phyloP scores from a whole-genome alignment of 169 alveolate genomes.

The Babesia ovata region DNA sequence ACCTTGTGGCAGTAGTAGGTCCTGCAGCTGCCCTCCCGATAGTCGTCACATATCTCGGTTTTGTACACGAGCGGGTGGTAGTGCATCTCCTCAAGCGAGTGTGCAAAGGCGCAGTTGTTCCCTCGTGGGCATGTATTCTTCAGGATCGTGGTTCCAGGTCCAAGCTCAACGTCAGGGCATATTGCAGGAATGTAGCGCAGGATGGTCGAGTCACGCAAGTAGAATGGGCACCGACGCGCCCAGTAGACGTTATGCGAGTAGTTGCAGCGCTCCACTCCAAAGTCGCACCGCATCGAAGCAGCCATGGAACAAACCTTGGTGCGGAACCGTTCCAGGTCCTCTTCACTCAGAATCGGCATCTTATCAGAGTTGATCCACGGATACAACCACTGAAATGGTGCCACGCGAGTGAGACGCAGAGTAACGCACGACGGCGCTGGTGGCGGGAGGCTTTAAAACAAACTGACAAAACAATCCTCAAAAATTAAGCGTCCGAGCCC shows the following conservation, averaged over 20 bases:
- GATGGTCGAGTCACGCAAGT: conserved; percentile 78
- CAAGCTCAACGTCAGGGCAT: conserved; percentile 77
- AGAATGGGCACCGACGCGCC: conserved; percentile 85
- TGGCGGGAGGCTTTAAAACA: background rate
- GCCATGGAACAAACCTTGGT: conserved; percentile 81
- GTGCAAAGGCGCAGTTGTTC: conserved; percentile 84
- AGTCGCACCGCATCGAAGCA: conserved; percentile 80
- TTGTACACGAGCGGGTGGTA: conserved; percentile 84
- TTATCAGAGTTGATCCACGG: background rate
- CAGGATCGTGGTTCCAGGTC: conserved; percentile 60
- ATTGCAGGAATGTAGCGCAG: conserved; percentile 82
- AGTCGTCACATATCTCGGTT: conserved; percentile 76
- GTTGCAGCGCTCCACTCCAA: conserved; percentile 83
- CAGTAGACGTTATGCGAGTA: conserved; percentile 83
- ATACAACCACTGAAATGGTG: too few species aligned
- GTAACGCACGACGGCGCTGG: too few species aligned
- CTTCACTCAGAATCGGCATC: conserved; percentile 82
- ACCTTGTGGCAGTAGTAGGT: conserved; percentile 83
- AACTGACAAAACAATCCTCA: background rate
- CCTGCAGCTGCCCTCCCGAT: conserved; percentile 79
- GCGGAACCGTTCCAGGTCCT: conserved; percentile 82
- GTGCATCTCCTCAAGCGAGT: conserved; percentile 80
- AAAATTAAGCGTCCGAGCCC: too few species aligned
- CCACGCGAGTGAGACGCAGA: too few species aligned
- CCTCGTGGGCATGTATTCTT: conserved; percentile 80